Evolutionary conservation across 331 rosid genomes (phyloP).

Genomic region (Acacia pycnantha): DNA sequence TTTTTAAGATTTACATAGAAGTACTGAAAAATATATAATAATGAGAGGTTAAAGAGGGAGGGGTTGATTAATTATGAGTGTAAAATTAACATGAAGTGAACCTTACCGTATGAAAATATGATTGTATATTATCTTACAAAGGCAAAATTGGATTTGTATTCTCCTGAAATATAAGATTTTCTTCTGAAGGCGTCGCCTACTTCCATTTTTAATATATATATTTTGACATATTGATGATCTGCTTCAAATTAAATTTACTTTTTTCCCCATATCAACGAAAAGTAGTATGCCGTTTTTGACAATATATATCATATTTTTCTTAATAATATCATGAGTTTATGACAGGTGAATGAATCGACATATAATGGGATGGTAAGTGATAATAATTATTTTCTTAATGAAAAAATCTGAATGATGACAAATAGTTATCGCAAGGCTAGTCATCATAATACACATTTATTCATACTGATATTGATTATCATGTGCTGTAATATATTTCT

Average conservation of each 20-base stretch:
- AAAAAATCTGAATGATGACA: background rate
- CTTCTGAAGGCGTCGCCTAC: background rate
- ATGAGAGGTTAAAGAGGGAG: background rate
- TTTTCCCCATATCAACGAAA: background rate
- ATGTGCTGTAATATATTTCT: background rate
- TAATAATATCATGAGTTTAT: background rate
- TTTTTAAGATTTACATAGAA: background rate
- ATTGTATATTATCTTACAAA: background rate
- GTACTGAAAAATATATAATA: too few relatives aligned
- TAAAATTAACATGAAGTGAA: background rate
- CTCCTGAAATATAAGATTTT: background rate
- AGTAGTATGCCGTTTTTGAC: background rate
- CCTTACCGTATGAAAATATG: background rate
- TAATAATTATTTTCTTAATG: background rate
- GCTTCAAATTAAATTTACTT: background rate
- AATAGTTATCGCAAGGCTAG: background rate
- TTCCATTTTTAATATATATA: too few relatives aligned
- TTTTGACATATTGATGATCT: background rate
- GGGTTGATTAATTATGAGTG: background rate
- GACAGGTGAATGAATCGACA: background rate
- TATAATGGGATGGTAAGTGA: background rate
- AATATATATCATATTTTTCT: background rate
- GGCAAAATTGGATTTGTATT: background rate
- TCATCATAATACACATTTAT: background rate
- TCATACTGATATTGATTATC: background rate